Evolutionary conservation across 305 asterid genomes (phyloP), one percentile per base, ranked within the genome.

Genomic region (Solanum aculeatissimum): DNA sequence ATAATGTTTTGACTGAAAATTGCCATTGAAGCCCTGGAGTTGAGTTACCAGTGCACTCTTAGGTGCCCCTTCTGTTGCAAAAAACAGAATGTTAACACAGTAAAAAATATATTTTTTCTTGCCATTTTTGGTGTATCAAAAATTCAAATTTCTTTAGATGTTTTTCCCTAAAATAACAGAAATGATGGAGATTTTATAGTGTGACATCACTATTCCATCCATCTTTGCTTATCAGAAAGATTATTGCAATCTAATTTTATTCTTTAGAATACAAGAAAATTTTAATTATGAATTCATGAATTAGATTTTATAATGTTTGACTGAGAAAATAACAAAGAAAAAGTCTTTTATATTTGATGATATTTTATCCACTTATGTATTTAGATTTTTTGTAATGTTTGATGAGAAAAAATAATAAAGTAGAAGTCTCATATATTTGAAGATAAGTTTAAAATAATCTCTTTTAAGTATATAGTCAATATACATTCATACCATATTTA

Each of bases 1-100:
- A 87, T 96, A 92, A 81, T 96, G 99, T 77, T 96, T 92, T 79
- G 99, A 96, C 83, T 97, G 92, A 10, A 96, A 80, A 80, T 81
- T 90, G 82, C 98, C 98, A 86, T 79, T 58, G 87, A 91, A 96
- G 0, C 98, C 99, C 85, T 98, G 98, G 57, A 95, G 49, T 40
- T 83, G 81, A 1, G 94, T 88, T 49, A 95, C 80, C 42, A 93
- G 85, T 62, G 98, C 92, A 23, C 21, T 86, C 82, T 91, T 92
- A 38, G 98, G 99, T 43, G 92, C 96, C 25, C 98, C 92, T 60
- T 87, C 81, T 58, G 85, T 83, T 19, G 85, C 72, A 11, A 77
- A 84, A 77, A 89, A 79, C 3, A 13, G 13, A 83, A 19, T 35
- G 19, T 6, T 0, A 57, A 47, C 38, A 55, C 32, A 68, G 32